A percentile compares a stretch with the other conserved stretches of the same genome.
These are phyloP conservation scores for Chytriomyces sp. DNA, from an alignment of 192 early-diverging fungal genomes.

Conservation along the genomic window DNA sequence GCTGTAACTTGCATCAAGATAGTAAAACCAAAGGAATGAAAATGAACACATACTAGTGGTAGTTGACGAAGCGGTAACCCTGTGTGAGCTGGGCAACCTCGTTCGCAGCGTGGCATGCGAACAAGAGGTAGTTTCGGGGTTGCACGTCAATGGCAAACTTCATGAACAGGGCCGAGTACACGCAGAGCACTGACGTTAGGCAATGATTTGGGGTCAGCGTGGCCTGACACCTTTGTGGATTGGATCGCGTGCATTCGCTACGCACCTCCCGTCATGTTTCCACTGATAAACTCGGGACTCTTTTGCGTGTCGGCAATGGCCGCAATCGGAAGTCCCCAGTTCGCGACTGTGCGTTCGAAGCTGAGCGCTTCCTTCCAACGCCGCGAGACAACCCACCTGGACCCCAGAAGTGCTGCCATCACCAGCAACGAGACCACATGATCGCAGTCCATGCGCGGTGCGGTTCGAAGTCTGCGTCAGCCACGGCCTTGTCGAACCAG, in stretches of 20 bases:
- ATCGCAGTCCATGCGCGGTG: background rate
- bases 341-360: conserved; percentile 39
- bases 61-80: conserved; percentile 80
- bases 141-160: conserved; percentile 91
- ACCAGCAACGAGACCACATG: background rate
- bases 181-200: conserved; percentile 63
- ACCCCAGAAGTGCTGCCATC: conserved; percentile 56
- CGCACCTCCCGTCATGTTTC: conserved; percentile 87
- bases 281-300: conserved; percentile 87
- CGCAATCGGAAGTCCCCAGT: conserved; percentile 93
- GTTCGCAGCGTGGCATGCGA: conserved; percentile 93
- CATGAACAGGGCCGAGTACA: conserved; percentile 94
- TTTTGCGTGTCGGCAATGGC: conserved; percentile 91
- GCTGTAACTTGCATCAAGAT: background rate
- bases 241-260: background rate
- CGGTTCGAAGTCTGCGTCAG: too few species aligned
- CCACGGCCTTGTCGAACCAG: too few species aligned
- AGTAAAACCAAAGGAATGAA: background rate
- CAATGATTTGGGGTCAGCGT: background rate
- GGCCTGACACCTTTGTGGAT: background rate
- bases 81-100: conserved; percentile 87
- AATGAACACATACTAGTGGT: conserved; percentile 51
- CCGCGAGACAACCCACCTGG: conserved; percentile 32
- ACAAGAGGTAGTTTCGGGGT: conserved; percentile 87
- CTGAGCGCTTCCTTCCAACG: background rate